phyloP scores from a whole-genome alignment of 179 eudicot genomes.

The Actinidia polygama region DNA sequence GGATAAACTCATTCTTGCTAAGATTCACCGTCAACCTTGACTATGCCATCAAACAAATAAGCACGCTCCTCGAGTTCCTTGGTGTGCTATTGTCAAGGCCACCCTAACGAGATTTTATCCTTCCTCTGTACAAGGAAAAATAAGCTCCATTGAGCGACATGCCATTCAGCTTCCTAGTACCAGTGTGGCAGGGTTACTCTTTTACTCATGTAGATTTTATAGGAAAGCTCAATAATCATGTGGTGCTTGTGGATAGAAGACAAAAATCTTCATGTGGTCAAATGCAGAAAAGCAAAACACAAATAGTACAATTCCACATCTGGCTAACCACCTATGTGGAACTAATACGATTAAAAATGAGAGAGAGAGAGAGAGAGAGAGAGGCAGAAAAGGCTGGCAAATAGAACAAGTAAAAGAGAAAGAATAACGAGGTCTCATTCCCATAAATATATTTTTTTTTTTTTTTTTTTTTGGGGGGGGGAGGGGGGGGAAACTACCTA shows the following conservation, averaged over 20 bases:
- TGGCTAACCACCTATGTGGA: background rate
- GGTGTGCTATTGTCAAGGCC: background rate
- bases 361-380: no score
- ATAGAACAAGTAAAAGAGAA: background rate
- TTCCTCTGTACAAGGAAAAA: background rate
- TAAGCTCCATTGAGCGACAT: background rate
- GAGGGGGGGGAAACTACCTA: constrained; percentile 49
- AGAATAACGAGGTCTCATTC: background rate
- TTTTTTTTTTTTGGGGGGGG: no score
- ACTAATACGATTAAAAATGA: no score
- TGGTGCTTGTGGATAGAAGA: background rate
- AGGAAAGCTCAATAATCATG: background rate
- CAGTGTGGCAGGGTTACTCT: background rate
- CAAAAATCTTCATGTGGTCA: background rate
- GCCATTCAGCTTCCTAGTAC: background rate
- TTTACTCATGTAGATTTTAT: background rate
- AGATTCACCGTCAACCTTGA: no score
- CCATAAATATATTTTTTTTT: background rate
- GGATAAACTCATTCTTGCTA: no score
- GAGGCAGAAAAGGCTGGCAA: background rate
- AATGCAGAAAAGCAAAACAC: background rate
- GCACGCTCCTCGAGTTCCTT: background rate
- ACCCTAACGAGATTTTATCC: background rate
- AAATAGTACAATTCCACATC: background rate
- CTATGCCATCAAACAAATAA: no score